phyloP scores from a whole-genome alignment of 805 yeast genomes.

The Candida schatavii region DNA sequence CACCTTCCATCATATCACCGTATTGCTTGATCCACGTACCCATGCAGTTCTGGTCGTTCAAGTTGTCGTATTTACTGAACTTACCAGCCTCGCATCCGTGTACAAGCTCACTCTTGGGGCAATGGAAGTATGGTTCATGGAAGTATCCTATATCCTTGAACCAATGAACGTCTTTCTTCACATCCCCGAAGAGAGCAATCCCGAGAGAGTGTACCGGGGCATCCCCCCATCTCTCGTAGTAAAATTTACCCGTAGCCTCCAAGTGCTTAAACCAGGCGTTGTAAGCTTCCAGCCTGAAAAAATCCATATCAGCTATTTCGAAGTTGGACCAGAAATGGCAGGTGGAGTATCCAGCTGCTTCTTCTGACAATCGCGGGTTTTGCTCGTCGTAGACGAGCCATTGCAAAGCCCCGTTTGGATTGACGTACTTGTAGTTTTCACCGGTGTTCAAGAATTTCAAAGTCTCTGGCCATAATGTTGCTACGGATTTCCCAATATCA shows the following conservation, averaged over 20 bases:
- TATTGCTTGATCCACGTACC: conserved; percentile 60
- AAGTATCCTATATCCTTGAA: conserved; percentile 79
- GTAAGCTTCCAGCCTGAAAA: conserved; percentile 68
- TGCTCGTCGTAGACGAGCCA: conserved; percentile 52
- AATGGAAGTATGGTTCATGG: conserved; percentile 72
- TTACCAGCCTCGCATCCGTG: conserved; percentile 52
- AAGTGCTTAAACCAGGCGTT: conserved; percentile 58
- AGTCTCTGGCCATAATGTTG: conserved; percentile 68
- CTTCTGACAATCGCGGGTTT: conserved; percentile 41
- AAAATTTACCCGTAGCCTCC: conserved; percentile 75
- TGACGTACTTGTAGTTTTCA: conserved; percentile 55
- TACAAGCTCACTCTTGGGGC: conserved; percentile 54
- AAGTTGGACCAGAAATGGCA: conserved; percentile 93
- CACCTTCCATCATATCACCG: conserved; percentile 15
- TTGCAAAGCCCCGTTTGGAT: conserved; percentile 48
- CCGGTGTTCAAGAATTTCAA: conserved; percentile 52
- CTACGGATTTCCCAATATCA: conserved; percentile 65
- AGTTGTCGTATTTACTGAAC: conserved; percentile 49
- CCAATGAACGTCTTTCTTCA: conserved; percentile 69
- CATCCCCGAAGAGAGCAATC: conserved; percentile 64
- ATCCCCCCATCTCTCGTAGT: conserved; percentile 92
- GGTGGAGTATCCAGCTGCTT: conserved; percentile 52
- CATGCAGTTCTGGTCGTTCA: conserved; percentile 72
- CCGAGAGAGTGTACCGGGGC: conserved; percentile 88
- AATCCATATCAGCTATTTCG: conserved; percentile 83